Evolutionary conservation across 148 eudicot genomes (phyloP).

Genomic region (Rhododendron griersonianum): DNA sequence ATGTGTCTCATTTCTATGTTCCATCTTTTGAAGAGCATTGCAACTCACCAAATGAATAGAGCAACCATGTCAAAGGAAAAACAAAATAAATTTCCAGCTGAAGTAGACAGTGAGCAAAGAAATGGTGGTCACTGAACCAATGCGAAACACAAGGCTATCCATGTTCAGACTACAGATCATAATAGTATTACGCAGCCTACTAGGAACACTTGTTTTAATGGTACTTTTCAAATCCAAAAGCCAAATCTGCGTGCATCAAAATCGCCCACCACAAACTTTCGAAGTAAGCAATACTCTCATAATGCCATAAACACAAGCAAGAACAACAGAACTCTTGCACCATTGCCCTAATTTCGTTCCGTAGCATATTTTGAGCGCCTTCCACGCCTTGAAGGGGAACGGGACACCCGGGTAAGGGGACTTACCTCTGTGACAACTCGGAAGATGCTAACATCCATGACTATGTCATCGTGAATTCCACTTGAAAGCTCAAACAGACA

Average conservation of each 20-base stretch:
- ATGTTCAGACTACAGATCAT: background rate
- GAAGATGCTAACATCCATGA: slow-evolving; percentile 39
- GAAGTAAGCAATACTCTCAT: background rate
- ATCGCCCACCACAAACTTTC: background rate
- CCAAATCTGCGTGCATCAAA: background rate
- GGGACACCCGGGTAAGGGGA: slow-evolving; percentile 1
- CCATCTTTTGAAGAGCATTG: no score
- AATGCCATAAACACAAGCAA: background rate
- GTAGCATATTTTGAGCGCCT: background rate
- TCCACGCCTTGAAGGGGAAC: background rate
- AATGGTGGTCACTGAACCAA: background rate
- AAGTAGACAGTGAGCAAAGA: background rate
- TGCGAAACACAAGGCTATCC: background rate
- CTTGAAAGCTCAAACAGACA: slow-evolving; percentile 38
- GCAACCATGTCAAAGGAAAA: background rate
- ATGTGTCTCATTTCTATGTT: no score
- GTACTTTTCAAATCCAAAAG: background rate
- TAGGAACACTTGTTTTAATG: background rate
- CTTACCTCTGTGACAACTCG: slow-evolving; percentile 30
- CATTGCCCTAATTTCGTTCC: background rate
- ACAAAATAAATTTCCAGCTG: background rate
- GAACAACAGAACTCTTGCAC: background rate
- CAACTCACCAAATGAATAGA: background rate
- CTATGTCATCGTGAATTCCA: background rate
- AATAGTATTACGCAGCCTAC: background rate